A percentile compares a stretch with the other conserved stretches of the same genome.
phyloP scores from a whole-genome alignment of 2,329 filamentous ascomycete genomes.

The Cordyceps fumosorosea region DNA sequence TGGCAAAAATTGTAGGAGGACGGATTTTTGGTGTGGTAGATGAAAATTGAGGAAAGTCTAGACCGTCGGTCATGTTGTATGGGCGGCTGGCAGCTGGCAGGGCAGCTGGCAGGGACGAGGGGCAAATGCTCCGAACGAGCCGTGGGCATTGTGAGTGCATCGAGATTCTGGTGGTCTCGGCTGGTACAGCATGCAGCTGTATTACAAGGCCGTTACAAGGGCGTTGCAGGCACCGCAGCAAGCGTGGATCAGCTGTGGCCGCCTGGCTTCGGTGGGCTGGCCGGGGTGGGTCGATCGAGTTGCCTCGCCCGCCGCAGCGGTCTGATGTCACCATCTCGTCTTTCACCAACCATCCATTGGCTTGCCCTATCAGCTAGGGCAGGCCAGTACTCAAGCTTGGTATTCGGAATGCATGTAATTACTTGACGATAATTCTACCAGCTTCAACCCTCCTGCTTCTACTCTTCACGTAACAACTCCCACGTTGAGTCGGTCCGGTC shows the following conservation, averaged over 20 bases:
- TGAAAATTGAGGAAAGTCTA: neutral
- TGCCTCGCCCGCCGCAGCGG: neutral
- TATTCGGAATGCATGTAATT: too few relatives aligned
- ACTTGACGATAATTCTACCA: too few relatives aligned
- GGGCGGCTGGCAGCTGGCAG: neutral
- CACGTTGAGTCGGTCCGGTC: too few relatives aligned
- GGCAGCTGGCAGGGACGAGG: neutral
- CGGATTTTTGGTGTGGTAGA: conserved; percentile 1
- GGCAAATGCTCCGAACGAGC: conserved; percentile 10
- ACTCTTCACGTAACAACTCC: neutral
- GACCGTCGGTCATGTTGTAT: neutral
- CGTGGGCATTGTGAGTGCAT: conserved; percentile 7
- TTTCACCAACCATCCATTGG: too few relatives aligned
- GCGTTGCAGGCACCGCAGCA: neutral
- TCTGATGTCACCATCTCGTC: neutral
- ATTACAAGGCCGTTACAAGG: neutral
- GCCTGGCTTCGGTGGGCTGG: neutral
- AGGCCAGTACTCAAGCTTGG: too few relatives aligned
- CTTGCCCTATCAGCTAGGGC: too few relatives aligned
- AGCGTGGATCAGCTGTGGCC: neutral
- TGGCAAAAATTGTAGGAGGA: conserved; percentile 2
- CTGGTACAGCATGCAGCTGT: too few relatives aligned
- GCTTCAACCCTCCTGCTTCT: neutral
- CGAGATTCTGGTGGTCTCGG: neutral
- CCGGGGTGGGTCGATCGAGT: neutral